A percentile compares a stretch with the other conserved stretches of the same genome.
These are phyloP conservation scores for Cryptococcus wingfieldii DNA, from an alignment of 1,284 basidiomycete species.

Conservation along the genomic window DNA sequence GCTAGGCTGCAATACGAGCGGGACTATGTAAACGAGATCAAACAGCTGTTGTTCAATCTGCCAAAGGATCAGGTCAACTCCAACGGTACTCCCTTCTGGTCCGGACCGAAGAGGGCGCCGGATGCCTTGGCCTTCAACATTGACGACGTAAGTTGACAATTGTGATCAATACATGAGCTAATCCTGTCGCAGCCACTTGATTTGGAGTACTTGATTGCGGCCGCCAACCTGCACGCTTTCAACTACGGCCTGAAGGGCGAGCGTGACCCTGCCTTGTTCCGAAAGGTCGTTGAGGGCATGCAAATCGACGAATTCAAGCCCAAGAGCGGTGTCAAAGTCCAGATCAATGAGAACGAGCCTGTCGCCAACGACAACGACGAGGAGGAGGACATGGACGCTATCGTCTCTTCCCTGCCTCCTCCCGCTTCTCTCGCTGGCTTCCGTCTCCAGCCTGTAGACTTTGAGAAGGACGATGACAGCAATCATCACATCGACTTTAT, in stretches of 20 bases:
- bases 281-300: constrained; percentile 78
- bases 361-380: constrained; percentile 60
- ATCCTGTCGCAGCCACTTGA: constrained; percentile 64
- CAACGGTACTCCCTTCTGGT: constrained; percentile 93
- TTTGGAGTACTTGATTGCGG: constrained; percentile 83
- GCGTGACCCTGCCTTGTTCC: constrained; percentile 72
- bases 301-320: constrained; percentile 91
- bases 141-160: constrained; percentile 62
- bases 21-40: constrained; percentile 90
- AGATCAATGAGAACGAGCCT: constrained; percentile 87
- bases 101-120: constrained; percentile 97
- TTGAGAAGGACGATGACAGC: constrained; percentile 98
- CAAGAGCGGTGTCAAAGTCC: constrained; percentile 87
- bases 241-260: constrained; percentile 97
- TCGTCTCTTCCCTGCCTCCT: constrained; percentile 68
- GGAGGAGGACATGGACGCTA: constrained; percentile 55
- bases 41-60: constrained; percentile 86
- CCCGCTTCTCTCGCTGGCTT: constrained; percentile 91
- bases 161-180: constrained; percentile 1
- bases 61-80: constrained; percentile 88
- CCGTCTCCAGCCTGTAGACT: constrained; percentile 89
- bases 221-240: constrained; percentile 94
- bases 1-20: constrained; percentile 93
- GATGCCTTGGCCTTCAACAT: constrained; percentile 83
- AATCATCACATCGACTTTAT: constrained; percentile 99